Evolutionary conservation across 2,329 filamentous ascomycete species (phyloP).

Genomic region (Xylariaceae sp.): DNA sequence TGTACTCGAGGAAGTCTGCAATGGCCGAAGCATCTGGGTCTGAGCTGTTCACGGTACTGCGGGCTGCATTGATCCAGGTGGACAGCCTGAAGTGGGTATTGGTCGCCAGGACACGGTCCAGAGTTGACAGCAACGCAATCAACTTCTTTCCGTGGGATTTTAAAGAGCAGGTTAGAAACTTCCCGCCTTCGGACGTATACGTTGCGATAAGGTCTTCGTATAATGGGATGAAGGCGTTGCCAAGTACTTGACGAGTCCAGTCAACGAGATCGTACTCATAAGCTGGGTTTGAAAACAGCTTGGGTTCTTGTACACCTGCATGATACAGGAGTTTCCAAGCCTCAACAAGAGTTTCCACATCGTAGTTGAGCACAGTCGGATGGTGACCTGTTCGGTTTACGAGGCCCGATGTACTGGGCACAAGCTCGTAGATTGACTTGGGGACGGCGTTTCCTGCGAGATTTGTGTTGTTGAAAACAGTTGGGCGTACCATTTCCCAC

Average conservation of each 20-base stretch:
- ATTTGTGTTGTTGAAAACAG: conserved; percentile 19
- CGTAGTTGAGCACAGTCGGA: conserved; percentile 17
- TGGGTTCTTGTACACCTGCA: conserved; percentile 9
- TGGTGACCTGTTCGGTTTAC: conserved; percentile 17
- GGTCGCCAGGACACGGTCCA: conserved; percentile 14
- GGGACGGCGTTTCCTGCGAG: conserved; percentile 15
- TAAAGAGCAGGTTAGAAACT: background rate
- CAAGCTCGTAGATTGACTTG: conserved; percentile 16
- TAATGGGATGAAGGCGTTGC: conserved; percentile 16
- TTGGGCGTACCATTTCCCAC: conserved; percentile 15
- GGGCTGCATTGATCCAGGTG: conserved; percentile 14
- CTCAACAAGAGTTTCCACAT: conserved; percentile 8
- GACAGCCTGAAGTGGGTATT: conserved; percentile 14
- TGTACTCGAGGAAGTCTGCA: conserved; percentile 18
- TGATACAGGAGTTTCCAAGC: conserved; percentile 15
- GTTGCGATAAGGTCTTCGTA: conserved; percentile 13
- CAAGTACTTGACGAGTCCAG: conserved; percentile 16
- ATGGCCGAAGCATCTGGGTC: conserved; percentile 4
- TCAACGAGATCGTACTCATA: conserved; percentile 19
- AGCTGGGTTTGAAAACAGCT: conserved; percentile 13
- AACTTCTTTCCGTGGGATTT: conserved; percentile 9
- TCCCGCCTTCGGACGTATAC: conserved; percentile 2
- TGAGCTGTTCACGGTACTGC: conserved; percentile 8
- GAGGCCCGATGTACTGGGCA: conserved; percentile 13
- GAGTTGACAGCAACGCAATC: conserved; percentile 7